phyloP scores from a whole-genome alignment of 805 yeast species.

The Lachancea fermentati region DNA sequence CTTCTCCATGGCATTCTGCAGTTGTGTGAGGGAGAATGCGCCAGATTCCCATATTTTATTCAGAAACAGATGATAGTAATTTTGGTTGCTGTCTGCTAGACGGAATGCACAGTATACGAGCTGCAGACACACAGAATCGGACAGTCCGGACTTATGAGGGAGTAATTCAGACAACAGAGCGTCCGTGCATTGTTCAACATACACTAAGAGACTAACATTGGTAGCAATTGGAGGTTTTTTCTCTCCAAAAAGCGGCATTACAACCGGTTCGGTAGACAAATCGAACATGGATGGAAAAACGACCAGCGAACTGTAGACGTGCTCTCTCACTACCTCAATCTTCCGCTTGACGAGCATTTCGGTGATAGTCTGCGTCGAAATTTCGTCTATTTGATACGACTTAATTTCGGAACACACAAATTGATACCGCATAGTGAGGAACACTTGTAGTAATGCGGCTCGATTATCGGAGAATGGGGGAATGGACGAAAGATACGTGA shows the following conservation, averaged over 20 bases:
- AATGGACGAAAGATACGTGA: slow-evolving; percentile 68
- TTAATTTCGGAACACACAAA: slow-evolving; percentile 60
- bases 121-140: slow-evolving; percentile 72
- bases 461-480: slow-evolving; percentile 42
- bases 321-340: slow-evolving; percentile 81
- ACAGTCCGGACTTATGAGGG: slow-evolving; percentile 34
- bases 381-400: slow-evolving; percentile 28
- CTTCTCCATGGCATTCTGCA: slow-evolving; percentile 25
- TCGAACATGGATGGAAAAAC: slow-evolving; percentile 20
- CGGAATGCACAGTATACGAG: slow-evolving; percentile 86
- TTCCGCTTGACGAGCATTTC: slow-evolving; percentile 53
- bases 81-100: slow-evolving; percentile 40
- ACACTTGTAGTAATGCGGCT: slow-evolving; percentile 44
- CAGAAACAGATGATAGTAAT: slow-evolving; percentile 29
- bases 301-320: slow-evolving; percentile 26
- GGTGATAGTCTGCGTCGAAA: slow-evolving; percentile 17
- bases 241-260: slow-evolving; percentile 14
- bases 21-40: slow-evolving; percentile 21
- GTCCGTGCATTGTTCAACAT: slow-evolving; percentile 30
- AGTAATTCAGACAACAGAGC: slow-evolving; percentile 26
- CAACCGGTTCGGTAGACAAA: slow-evolving; percentile 2
- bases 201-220: slow-evolving; percentile 26
- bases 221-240: slow-evolving; percentile 1
- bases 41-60: slow-evolving; percentile 24
- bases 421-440: slow-evolving; percentile 59